Percentiles rank a stretch among this genome's conserved stretches.
phyloP scores from a whole-genome alignment of 176 grass and related monocot species.

The Paspalum notatum region DNA sequence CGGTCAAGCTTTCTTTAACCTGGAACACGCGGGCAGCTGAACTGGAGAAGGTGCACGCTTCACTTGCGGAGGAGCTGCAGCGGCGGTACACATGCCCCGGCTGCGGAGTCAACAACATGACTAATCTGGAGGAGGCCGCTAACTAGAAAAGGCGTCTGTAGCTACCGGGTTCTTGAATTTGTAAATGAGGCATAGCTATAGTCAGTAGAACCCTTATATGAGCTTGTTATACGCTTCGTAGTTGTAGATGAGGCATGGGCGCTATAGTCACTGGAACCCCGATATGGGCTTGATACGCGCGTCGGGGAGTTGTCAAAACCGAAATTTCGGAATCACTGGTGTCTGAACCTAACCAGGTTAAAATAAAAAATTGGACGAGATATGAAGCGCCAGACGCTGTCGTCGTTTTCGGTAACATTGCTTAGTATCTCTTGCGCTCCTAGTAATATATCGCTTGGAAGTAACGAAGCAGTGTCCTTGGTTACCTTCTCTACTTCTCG shows the following conservation, averaged over 20 bases:
- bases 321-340: too few relatives aligned
- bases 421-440: too few relatives aligned
- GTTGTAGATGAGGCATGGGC: too few relatives aligned
- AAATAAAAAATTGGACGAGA: too few relatives aligned
- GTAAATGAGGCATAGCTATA: neutral
- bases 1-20: constrained; percentile 58
- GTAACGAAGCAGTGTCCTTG: too few relatives aligned
- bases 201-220: neutral
- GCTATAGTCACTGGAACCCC: too few relatives aligned
- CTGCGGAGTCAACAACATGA: constrained; percentile 79
- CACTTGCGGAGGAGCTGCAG: constrained; percentile 67
- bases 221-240: neutral
- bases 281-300: too few relatives aligned
- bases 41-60: constrained; percentile 59
- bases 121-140: constrained; percentile 27
- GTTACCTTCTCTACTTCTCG: neutral
- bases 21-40: constrained; percentile 58
- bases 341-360: too few relatives aligned
- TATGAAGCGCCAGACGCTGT: too few relatives aligned
- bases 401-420: too few relatives aligned
- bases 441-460: too few relatives aligned
- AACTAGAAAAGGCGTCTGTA: neutral
- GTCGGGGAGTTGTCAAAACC: too few relatives aligned
- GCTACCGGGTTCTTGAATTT: neutral
- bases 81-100: constrained; percentile 49